Conservation (phyloP, 73 alveolate species). For the Tetrahymena thermophila region DNA sequence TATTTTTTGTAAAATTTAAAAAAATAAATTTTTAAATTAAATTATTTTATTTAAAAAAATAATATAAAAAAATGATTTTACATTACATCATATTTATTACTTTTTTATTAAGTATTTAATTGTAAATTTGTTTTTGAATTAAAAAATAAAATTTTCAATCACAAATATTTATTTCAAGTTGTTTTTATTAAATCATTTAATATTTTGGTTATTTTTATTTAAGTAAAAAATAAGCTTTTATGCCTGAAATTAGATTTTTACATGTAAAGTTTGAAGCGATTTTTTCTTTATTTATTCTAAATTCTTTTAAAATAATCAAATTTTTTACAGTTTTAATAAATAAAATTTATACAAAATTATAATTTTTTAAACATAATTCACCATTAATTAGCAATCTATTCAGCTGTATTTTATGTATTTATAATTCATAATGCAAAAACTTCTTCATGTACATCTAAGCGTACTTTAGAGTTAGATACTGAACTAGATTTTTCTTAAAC, state of each 20-base stretch:
- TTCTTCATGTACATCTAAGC: neutral
- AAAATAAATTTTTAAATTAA: no score
- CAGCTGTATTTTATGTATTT: no score
- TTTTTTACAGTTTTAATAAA: neutral
- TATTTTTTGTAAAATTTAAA: no score
- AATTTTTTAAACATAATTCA: neutral
- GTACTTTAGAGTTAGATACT: neutral
- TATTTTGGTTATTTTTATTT: neutral
- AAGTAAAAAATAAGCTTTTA: no score
- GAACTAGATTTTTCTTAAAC: neutral
- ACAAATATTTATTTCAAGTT: no score
- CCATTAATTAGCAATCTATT: neutral
- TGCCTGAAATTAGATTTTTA: neutral
- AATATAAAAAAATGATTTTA: no score
- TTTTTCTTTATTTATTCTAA: neutral
- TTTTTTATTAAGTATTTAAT: no score
- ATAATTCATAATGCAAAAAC: neutral
- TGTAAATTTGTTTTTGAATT: no score
- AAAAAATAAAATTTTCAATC: no score
- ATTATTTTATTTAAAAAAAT: no score
- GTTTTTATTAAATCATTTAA: no score
- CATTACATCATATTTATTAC: no score
- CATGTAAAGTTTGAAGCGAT: neutral
- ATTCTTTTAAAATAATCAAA: neutral
- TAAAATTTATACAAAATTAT: neutral